Percentiles rank a stretch among this genome's conserved stretches.
Evolutionary conservation across 2,329 filamentous ascomycete species (phyloP).

Genomic region (Fusarium poae): DNA sequence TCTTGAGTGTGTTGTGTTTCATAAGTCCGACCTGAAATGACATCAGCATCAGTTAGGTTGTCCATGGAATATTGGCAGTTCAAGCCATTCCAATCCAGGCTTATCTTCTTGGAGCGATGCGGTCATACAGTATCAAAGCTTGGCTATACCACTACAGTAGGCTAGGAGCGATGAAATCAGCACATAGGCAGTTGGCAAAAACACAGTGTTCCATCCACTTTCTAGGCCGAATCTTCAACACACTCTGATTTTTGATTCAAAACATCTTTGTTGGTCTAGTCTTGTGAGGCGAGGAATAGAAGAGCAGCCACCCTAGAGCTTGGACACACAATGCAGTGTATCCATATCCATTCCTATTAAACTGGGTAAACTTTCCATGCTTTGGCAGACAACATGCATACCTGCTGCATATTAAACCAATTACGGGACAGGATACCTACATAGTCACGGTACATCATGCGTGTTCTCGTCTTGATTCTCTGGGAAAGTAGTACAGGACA

Average conservation of each 20-base stretch:
- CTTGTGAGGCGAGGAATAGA: slow-evolving; percentile 16
- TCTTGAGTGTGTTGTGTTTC: not conserved
- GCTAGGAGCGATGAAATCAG: slow-evolving; percentile 13
- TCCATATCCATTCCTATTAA: slow-evolving; percentile 14
- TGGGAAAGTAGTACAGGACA: not conserved
- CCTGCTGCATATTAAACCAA: slow-evolving; percentile 12
- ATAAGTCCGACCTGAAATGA: not conserved
- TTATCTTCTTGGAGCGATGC: slow-evolving; percentile 2
- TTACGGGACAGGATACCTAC: not conserved
- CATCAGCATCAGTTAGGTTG: not conserved
- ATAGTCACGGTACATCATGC: not conserved
- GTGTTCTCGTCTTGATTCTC: not conserved
- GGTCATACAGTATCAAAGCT: slow-evolving; percentile 9
- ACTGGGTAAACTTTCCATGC: slow-evolving; percentile 18
- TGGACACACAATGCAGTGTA: slow-evolving; percentile 18
- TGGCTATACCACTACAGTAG: not conserved
- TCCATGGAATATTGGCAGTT: not conserved
- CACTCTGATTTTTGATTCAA: slow-evolving; percentile 20
- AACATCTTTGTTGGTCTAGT: slow-evolving; percentile 6
- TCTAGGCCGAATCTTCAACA: slow-evolving; percentile 27
- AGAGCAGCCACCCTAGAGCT: slow-evolving; percentile 37
- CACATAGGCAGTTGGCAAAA: slow-evolving; percentile 25
- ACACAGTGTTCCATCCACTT: slow-evolving; percentile 27
- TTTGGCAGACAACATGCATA: slow-evolving; percentile 10
- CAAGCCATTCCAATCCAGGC: not conserved